Evolutionary conservation across 2,329 filamentous ascomycete species (phyloP), one percentile per base, ranked within the genome.

Genomic region (Fusarium paranaense): DNA sequence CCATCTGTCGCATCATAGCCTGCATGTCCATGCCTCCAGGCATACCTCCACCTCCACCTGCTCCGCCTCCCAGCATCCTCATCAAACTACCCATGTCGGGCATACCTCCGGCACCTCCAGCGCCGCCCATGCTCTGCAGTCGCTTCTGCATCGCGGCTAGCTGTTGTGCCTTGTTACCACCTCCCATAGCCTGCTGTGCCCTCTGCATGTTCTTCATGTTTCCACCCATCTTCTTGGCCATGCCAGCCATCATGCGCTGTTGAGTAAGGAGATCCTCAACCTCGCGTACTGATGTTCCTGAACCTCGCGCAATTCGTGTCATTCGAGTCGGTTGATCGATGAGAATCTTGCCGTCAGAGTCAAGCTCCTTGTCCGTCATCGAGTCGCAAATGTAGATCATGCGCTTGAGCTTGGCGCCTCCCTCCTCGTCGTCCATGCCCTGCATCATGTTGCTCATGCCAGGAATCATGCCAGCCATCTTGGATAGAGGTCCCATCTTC

Each of bases 361-460:
- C 96, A 22, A 99, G 91, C 82, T 99, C 97, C 81, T 97, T 97
- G 25, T 94, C 91, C 0, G 96, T 98, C 97, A 99, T 99, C 73
- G 93, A 96, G 85, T 99, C 97, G 86, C 95, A 98, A 69, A 99
- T 98, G 86, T 97, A 98, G 77, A 99, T 95, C 97, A 99, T 99
- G 72, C 97, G 93, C 84, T 97, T 97, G 30, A 99, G 89, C 84
- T 98, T 98, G 78, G 93, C 87, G 64, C 92, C 91, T n/a, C 96
- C 96, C 80, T 98, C 97, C 80, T 98, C 96, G 80, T 99, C 97
- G 80, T 98, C 95, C 90, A 98, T 97, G 42, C 95, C 95, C 62
- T 94, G 92, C 90, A 98, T 98, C 89, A 98, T 92, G 80, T 93
- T 94, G 76, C 93, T 93, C 83, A 99, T 93, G 32, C 97, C 97